Percentiles rank a stretch among this genome's conserved stretches.
Conservation (phyloP, 441 rosid species). For the Theobroma grandiflorum region DNA sequence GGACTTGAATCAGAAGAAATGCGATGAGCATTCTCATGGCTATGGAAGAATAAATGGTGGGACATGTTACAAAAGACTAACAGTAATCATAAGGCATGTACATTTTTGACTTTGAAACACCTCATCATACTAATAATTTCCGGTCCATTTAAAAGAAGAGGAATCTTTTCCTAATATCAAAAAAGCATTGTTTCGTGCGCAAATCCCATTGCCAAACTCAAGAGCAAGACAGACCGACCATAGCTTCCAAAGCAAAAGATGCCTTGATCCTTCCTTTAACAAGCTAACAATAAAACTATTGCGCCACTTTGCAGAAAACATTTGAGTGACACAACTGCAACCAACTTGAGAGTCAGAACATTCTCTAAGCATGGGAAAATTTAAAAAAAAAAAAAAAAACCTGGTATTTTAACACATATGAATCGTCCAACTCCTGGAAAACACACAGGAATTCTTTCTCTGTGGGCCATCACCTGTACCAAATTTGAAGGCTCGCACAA, state of each 20-base stretch:
- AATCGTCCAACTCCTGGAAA: conserved; percentile 13
- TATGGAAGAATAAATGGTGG: conserved; percentile 5
- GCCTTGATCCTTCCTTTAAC: conserved; percentile 25
- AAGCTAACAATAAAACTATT: conserved; percentile 21
- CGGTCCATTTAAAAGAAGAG: conserved; percentile 27
- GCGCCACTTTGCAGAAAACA: conserved; percentile 24
- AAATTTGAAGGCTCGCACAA: conserved; percentile 17
- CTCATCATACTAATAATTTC: conserved; percentile 20
- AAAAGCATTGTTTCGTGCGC: background rate
- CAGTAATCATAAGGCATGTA: conserved; percentile 19
- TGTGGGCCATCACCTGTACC: conserved; percentile 52
- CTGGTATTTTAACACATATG: background rate
- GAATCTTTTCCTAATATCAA: conserved; percentile 33
- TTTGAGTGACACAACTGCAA: conserved; percentile 41
- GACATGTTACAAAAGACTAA: conserved; percentile 14
- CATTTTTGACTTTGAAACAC: conserved; percentile 38
- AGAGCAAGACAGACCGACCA: conserved; percentile 20
- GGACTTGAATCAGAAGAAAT: background rate
- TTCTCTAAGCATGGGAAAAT: conserved; percentile 20
- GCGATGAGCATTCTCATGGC: background rate
- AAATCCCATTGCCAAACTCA: conserved; percentile 15
- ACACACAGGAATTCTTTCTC: conserved; percentile 27
- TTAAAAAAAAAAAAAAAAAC: too few relatives aligned
- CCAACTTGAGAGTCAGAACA: conserved; percentile 34
- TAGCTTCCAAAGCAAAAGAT: conserved; percentile 34